These are phyloP conservation scores for Ogataea salicorniae DNA, from an alignment of 805 yeast genomes.

Conservation along the genomic window DNA sequence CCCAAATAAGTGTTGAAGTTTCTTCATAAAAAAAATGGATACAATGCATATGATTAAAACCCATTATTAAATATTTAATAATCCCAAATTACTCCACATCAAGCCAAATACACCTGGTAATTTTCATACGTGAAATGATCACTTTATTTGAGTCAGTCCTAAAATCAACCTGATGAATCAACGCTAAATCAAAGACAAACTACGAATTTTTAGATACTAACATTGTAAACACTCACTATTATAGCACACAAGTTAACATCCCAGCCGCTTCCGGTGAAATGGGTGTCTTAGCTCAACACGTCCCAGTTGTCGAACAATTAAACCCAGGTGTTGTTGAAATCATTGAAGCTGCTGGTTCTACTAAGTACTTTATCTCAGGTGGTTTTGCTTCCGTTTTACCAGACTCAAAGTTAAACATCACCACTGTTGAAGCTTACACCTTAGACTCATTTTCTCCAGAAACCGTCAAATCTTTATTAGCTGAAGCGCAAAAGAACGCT, in stretches of 20 bases:
- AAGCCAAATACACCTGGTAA: too few species aligned
- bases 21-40: too few species aligned
- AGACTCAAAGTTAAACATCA: conserved; percentile 82
- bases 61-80: not conserved
- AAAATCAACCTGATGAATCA: too few species aligned
- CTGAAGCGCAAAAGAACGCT: conserved; percentile 92
- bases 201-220: not conserved
- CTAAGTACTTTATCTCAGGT: conserved; percentile 87
- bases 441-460: conserved; percentile 79
- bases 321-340: conserved; percentile 94
- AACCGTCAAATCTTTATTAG: conserved; percentile 71
- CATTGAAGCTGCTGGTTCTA: conserved; percentile 67
- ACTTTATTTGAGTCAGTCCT: too few species aligned
- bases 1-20: too few species aligned
- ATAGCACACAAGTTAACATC: conserved; percentile 75
- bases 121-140: too few species aligned
- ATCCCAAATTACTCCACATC: too few species aligned
- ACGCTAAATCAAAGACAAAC: too few species aligned
- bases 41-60: too few species aligned
- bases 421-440: conserved; percentile 94
- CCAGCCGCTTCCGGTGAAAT: conserved; percentile 95
- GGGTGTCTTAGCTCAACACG: conserved; percentile 97
- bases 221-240: not conserved
- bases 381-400: conserved; percentile 97
- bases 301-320: conserved; percentile 94